Evolutionary conservation across 768 basidiomycete genomes (phyloP).

Genomic region (Amanita fuliginea): DNA sequence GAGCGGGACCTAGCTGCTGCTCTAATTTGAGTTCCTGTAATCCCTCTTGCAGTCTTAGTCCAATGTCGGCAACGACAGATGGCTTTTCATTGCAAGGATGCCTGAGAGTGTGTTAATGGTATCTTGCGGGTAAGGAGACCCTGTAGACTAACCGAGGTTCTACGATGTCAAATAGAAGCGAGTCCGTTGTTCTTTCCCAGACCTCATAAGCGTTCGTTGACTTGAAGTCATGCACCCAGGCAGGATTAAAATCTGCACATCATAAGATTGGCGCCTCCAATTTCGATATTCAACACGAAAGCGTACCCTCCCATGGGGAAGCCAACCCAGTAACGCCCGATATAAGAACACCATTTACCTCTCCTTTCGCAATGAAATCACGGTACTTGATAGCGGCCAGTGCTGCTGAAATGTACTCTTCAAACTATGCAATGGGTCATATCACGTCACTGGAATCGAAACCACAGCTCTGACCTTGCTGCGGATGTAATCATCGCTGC

Average conservation of each 20-base stretch:
- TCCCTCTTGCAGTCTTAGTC: slow-evolving; percentile 85
- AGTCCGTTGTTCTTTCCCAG: slow-evolving; percentile 89
- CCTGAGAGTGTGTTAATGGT: slow-evolving; percentile 24
- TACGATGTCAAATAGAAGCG: slow-evolving; percentile 87
- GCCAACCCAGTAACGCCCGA: slow-evolving; percentile 46
- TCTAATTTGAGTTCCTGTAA: slow-evolving; percentile 90
- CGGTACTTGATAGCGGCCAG: slow-evolving; percentile 85
- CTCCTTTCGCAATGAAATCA: slow-evolving; percentile 69
- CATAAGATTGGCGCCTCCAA: slow-evolving; percentile 18
- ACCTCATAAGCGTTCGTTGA: slow-evolving; percentile 79
- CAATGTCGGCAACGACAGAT: slow-evolving; percentile 83
- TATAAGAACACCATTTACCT: slow-evolving; percentile 53
- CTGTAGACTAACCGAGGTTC: slow-evolving; percentile 63
- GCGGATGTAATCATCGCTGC: slow-evolving; percentile 91
- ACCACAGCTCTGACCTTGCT: slow-evolving; percentile 50
- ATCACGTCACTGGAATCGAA: not conserved
- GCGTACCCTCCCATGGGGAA: not conserved
- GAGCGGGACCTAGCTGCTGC: slow-evolving; percentile 86
- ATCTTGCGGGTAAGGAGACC: not conserved
- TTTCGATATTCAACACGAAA: not conserved
- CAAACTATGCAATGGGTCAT: slow-evolving; percentile 41
- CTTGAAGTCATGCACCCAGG: slow-evolving; percentile 86
- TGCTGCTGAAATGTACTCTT: slow-evolving; percentile 88
- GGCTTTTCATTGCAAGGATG: slow-evolving; percentile 93
- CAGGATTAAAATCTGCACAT: slow-evolving; percentile 68